Evolutionary conservation across 108 stramenopile species (phyloP).

Genomic region (Conticribra guillardii): DNA sequence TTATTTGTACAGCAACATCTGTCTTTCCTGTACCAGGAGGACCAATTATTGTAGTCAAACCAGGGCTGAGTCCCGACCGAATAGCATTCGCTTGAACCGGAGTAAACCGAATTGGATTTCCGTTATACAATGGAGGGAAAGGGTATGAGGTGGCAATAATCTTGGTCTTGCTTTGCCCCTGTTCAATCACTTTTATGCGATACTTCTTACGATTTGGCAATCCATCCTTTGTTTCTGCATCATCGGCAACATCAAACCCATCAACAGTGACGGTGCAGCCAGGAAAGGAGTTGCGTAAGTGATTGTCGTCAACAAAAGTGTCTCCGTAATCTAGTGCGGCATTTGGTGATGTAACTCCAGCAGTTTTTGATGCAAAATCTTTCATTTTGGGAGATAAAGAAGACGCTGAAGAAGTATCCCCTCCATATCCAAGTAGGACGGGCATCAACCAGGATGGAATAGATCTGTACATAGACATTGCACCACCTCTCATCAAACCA

Average conservation of each 20-base stretch:
- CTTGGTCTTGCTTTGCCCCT: slow-evolving; percentile 17
- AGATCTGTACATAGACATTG: slow-evolving; percentile 78
- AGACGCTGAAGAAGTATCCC: slow-evolving; percentile 79
- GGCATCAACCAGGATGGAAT: slow-evolving; percentile 93
- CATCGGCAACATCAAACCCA: slow-evolving; percentile 21
- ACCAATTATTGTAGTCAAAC: slow-evolving; percentile 94
- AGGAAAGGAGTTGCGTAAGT: slow-evolving; percentile 75
- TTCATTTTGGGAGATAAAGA: slow-evolving; percentile 71
- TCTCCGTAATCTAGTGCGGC: slow-evolving; percentile 89
- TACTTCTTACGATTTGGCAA: slow-evolving; percentile 53
- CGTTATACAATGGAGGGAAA: slow-evolving; percentile 46
- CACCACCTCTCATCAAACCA: slow-evolving; percentile 71
- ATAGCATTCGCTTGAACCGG: slow-evolving; percentile 96
- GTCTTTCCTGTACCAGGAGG: slow-evolving; percentile 89
- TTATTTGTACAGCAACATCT: slow-evolving; percentile 96
- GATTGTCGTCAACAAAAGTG: slow-evolving; percentile 81
- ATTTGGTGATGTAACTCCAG: slow-evolving; percentile 71
- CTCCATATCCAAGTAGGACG: slow-evolving; percentile 88
- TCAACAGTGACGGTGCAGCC: slow-evolving; percentile 51
- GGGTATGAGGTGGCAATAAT: slow-evolving; percentile 62
- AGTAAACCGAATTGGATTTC: slow-evolving; percentile 95
- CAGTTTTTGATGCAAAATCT: slow-evolving; percentile 70
- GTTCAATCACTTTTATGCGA: slow-evolving; percentile 56
- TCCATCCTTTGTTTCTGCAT: slow-evolving; percentile 19
- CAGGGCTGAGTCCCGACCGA: slow-evolving; percentile 91